Base-by-base conservation (phyloP, 352 stramenopile species). In the Paralagenidium karlingii region DNA sequence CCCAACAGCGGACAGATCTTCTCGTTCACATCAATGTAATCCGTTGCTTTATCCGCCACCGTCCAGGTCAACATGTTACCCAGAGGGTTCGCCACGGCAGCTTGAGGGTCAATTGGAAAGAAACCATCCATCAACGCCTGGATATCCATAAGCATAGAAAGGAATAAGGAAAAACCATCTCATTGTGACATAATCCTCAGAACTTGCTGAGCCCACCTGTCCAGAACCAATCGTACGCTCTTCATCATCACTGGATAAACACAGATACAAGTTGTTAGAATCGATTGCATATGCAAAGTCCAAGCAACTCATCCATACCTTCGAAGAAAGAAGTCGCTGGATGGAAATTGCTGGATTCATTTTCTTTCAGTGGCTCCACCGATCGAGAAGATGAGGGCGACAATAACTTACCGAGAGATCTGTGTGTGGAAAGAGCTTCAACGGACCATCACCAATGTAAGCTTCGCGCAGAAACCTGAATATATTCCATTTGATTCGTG, bases 181-280 rank as follows among this genome's bases (percentile, higher is more conserved):
- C n/a, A n/a, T n/a, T n/a, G n/a, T n/a, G n/a, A n/a, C n/a, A n/a
- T n/a, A n/a, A n/a, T n/a, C n/a, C n/a, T n/a, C n/a, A n/a, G 15
- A 12, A 8, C 3, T 10, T 24, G 29, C 25, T 20, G 18, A 15
- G 29, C 21, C 15, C 6, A 43, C 39, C 37, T 91, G 77, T 10
- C 77, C 77, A n/a, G 77, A 91, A 4, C 77, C 77, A 5, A 91
- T 46, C 10, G 77, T 91, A 9, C 77, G 67, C 45, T 91, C 77
- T 51, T 91, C 60, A 45, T 91, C 77, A 34, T 91, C 77, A 46
- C 74, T 88, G 16, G n/a, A n/a, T n/a, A n/a, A n/a, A n/a, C 1
- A 11, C 11, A 20, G 8, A 19, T 1, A 10, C 11, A 8, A 9
- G 15, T 5, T 29, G 16, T 20, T 16, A 36, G 30, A 22, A 7